Base-by-base conservation (phyloP, 371 early-diverging fungal genomes). In the Mortierella sp. region DNA sequence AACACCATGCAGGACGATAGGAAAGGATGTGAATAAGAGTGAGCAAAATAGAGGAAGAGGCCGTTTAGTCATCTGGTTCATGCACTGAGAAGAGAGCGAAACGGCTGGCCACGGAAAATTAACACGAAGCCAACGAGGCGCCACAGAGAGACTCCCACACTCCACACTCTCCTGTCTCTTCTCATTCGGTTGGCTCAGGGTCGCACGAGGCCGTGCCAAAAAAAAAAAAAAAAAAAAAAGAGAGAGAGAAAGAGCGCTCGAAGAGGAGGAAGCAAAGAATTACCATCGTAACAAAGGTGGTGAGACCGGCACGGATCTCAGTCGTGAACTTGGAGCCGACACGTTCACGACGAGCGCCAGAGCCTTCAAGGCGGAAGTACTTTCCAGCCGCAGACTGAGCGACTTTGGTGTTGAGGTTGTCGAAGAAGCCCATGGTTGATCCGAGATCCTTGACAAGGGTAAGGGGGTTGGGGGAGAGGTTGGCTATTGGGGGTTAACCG, bases 241-340 rank as follows among this genome's bases (percentile, higher is more conserved):
- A 21, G 15, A 25, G 11, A 58, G 25, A 26, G 43, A 30, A 16
- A 46, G 21, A 37, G 37, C 37, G 5, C 37, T 37, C 37, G 37
- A 37, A 9, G 37, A 37, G 9, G 9, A 37, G 37, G 37, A 37
- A 37, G 9, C 37, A 2, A 30, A 28, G 28, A 26, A 57, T 56
- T 76, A 76, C 82, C 93, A 91, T 91, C 25, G 92, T 85, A 53
- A 93, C 84, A 60, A 91, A 93, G 14, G 90, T 92, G 0, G 92
- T 87, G 21, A 89, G 43, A 28, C 93, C 93, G 25, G 91, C 93
- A 50, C 90, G 86, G 58, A 92, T 19, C 81, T 93, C 92, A 43
- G 90, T 87, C 3, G 82, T 83, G 73, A 93, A 90, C 56, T 73
- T 75, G 44, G 92, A 90, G 18, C 87, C 87, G 45, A 76, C 72